Conservation (phyloP, 352 stramenopile genomes). For the Phytophthora podocarpi region DNA sequence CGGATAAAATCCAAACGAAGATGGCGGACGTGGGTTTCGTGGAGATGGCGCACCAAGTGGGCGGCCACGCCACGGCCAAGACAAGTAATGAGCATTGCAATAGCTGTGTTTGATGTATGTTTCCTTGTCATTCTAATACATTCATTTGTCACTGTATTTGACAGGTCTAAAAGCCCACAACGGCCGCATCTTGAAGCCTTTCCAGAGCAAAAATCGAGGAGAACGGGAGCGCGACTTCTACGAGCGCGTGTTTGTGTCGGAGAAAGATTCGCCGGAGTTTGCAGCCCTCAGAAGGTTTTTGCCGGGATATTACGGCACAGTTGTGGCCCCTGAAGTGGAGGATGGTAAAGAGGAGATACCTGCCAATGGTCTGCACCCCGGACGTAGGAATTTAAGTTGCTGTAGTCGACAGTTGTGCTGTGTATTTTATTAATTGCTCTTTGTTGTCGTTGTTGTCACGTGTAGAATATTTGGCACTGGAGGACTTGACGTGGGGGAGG, state of each 20-base stretch:
- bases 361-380: slow-evolving; percentile 32
- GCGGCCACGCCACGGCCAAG: slow-evolving; percentile 75
- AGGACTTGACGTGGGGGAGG: slow-evolving; percentile 89
- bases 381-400: slow-evolving; percentile 33
- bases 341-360: slow-evolving; percentile 4
- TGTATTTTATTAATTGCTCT: not conserved
- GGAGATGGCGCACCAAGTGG: slow-evolving; percentile 82
- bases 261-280: slow-evolving; percentile 28
- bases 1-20: no score
- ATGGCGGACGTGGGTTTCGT: no score
- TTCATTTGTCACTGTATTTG: not conserved
- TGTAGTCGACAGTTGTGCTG: not conserved
- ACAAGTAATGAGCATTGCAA: slow-evolving; percentile 40
- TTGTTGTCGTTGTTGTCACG: no score
- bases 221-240: slow-evolving; percentile 84
- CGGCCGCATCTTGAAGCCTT: slow-evolving; percentile 86
- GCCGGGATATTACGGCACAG: slow-evolving; percentile 66
- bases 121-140: not conserved
- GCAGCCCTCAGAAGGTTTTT: slow-evolving; percentile 50
- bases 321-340: slow-evolving; percentile 36
- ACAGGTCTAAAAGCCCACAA: slow-evolving; percentile 65
- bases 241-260: slow-evolving; percentile 50
- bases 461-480: slow-evolving; percentile 87
- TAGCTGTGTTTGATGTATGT: slow-evolving; percentile 2
- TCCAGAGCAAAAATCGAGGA: slow-evolving; percentile 80